phyloP scores from a whole-genome alignment of 1,284 basidiomycete species.

The Cutaneotrichosporon sp. region DNA sequence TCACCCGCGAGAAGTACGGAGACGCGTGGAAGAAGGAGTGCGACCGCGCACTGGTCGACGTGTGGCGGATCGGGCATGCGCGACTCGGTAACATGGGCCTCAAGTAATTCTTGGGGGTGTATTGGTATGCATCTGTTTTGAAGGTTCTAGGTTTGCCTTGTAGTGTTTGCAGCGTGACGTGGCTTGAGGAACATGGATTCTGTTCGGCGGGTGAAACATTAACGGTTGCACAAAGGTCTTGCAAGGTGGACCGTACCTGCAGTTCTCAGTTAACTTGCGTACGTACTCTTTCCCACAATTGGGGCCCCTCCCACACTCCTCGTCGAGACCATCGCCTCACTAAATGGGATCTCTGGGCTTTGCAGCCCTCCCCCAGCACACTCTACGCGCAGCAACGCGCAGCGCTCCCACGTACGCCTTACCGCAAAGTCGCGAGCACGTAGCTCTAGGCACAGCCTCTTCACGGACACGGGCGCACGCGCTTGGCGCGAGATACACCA shows the following conservation, averaged over 20 bases:
- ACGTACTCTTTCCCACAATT: too few relatives aligned
- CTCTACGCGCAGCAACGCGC: not conserved
- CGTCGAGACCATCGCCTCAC: not conserved
- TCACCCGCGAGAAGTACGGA: constrained; percentile 29
- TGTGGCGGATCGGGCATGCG: constrained; percentile 71
- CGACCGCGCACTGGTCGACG: constrained; percentile 67
- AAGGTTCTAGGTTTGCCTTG: not conserved
- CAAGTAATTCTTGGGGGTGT: constrained; percentile 21
- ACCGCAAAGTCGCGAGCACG: constrained; percentile 18
- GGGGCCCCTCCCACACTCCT: not conserved
- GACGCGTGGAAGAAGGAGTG: constrained; percentile 64
- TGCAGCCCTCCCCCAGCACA: constrained; percentile 19
- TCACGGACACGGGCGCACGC: constrained; percentile 3
- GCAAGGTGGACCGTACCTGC: too few relatives aligned
- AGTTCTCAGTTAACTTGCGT: too few relatives aligned
- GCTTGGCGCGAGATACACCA: not conserved
- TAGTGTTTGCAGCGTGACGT: not conserved
- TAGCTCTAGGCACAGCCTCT: constrained; percentile 22
- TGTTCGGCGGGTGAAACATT: too few relatives aligned
- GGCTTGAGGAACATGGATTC: not conserved
- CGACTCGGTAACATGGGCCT: constrained; percentile 52
- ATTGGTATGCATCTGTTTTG: not conserved
- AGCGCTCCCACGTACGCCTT: constrained; percentile 4
- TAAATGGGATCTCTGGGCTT: constrained; percentile 16
- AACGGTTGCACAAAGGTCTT: too few relatives aligned